Base-by-base conservation (phyloP, 805 yeast species). In the Schwanniomyces yamadae region DNA sequence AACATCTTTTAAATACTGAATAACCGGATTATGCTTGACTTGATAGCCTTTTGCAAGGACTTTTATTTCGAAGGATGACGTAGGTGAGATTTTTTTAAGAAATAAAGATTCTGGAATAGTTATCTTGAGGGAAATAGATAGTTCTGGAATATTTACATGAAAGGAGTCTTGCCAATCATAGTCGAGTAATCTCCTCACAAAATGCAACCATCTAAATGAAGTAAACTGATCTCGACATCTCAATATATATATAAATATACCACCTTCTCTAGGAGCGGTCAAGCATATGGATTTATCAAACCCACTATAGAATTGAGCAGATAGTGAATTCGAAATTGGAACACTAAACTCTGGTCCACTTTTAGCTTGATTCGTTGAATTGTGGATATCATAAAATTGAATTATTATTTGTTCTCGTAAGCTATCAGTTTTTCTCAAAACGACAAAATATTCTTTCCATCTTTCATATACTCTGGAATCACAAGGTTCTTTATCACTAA, bases 381-480 rank as follows among this genome's bases (percentile, higher is more conserved):
- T 59, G 10, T 33, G 30, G 26, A 75, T 57, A 9, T 71, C 73
- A 57, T 78, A 82, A 41, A 89, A 75, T 49, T 88, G 89, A 1
- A 88, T 41, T 3, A 67, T 54, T 0, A 87, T 51, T 0, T 95
- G 90, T 7, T 63, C 58, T 2, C 61, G 66, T 0, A 50, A 31
- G 39, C 69, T 60, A 11, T 77, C 80, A 0, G 85, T 78, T n/a
- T 76, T 72, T 40, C 91, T 64, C 1, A 83, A 80, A 2, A 84
- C 87, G 2, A 84, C 82, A 18, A 78, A 63, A 52, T 80, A 86
- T 53, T 90, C 96, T 41, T 73, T 77, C 93, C 96, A 88, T 31
- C 88, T 61, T 39, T 85, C 90, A 7, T 69, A 42, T 1, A 84
- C 71, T 34, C 82, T 60, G 0, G 85, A 68, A 26, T 77, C 77